Evolutionary conservation across 768 basidiomycete genomes (phyloP), one percentile per base, ranked within the genome.

Genomic region (Postia placenta): DNA sequence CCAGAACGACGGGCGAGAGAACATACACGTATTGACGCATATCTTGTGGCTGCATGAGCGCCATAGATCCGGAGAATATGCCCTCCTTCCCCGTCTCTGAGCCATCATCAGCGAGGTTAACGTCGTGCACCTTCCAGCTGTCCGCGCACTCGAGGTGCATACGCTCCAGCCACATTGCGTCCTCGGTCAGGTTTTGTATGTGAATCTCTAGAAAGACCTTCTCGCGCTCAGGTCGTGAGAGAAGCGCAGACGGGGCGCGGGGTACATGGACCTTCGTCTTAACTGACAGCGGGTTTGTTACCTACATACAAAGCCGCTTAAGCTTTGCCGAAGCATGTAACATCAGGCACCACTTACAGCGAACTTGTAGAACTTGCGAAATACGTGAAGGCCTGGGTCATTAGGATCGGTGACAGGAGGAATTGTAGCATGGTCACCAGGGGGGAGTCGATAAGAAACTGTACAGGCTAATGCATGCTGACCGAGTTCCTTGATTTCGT

Each of bases 401-500:
- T 71, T 70, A 0, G 69, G 60, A 38, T 80, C 74, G 45, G 79
- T 74, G 11, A 68, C 61, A 14, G 75, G 67, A n/a, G 70, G 73
- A 5, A 76, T 73, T 4, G 74, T 61, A 22, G 70, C 66, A n/a
- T 79, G 76, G 39, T 72, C 67, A 49, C 77, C 76, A 14, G 76
- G 74, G 2, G 84, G 83, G 11, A 86, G 72, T n/a, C 78, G 82
- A 71, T 95, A 96, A 20, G 78, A 77, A 23, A 95, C 87, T 5
- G 82, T 82, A 60, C 91, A 92, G 2, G 83, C 88, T 33, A 97
- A 70, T 11, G 94, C 88, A 64, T 95, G 92, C 60, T 91, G 83
- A 0, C 92, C 92, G 17, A 95, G 73, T 61, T 97, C 93, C 67
- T 96, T 96, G 56, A 96, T 88, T 68, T 97, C 94, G 59, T 91